Percentiles rank a stretch among this genome's conserved stretches.
phyloP scores from a whole-genome alignment of 805 yeast species.

The Jamesozyma jinghongensis region DNA sequence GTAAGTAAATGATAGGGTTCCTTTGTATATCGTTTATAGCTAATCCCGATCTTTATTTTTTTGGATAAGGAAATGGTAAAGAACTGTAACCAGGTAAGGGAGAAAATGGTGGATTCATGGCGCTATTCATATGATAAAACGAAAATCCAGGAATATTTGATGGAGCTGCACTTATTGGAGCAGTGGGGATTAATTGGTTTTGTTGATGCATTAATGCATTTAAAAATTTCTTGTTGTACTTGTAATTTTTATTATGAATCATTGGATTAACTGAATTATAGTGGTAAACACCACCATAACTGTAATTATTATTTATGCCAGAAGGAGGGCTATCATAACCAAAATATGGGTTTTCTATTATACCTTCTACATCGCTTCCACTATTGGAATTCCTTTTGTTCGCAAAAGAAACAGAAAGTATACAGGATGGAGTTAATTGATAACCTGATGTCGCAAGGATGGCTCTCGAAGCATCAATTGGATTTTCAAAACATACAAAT shows the following conservation, averaged over 20 bases:
- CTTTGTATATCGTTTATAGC: too few relatives aligned
- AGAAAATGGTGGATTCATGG: background rate
- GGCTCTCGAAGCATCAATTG: conserved; percentile 60
- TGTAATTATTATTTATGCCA: background rate
- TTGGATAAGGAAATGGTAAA: conserved; percentile 1
- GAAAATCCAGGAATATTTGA: background rate
- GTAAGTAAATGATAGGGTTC: too few relatives aligned
- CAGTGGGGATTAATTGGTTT: conserved; percentile 2
- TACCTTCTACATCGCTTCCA: background rate
- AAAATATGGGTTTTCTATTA: background rate
- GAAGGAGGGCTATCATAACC: background rate
- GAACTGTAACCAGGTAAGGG: background rate
- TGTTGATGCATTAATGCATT: conserved; percentile 22
- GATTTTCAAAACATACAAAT: conserved; percentile 63
- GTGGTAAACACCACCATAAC: too few relatives aligned
- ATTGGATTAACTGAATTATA: too few relatives aligned
- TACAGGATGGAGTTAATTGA: conserved; percentile 40
- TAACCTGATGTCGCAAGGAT: conserved; percentile 40
- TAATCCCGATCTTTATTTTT: background rate
- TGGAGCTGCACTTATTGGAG: background rate
- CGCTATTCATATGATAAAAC: too few relatives aligned
- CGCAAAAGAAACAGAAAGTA: conserved; percentile 64
- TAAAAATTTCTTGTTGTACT: conserved; percentile 22
- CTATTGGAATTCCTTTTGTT: conserved; percentile 30
- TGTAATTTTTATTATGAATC: background rate